Base-by-base conservation (phyloP, 306 rosid genomes). In the Gynostemma pentaphyllum region DNA sequence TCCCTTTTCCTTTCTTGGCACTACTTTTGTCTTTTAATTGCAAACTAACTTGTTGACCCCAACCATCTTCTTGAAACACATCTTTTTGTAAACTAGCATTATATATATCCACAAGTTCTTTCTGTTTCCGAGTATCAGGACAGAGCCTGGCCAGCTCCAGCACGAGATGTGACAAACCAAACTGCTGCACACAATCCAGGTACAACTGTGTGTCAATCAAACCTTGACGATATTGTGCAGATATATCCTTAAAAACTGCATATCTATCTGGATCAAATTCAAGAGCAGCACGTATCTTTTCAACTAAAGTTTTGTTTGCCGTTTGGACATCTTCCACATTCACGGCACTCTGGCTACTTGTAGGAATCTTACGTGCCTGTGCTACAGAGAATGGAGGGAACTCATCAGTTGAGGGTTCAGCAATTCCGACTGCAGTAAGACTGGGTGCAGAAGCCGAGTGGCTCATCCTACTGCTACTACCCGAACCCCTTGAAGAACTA, bases 261-360 rank as follows among this genome's bases (percentile, higher is more conserved):
- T 82, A 92, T 51, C 72, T 88, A 10, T 86, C 99, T 73, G 79
- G 82, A 24, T 88, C 88, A 82, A 79, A 84, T 47, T 88, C 96
- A 68, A 92, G 95, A 29, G 82, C 90, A 62, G 81, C 53, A 1
- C 78, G 90, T 67, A 92, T 88, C 87, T 82, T 88, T 62, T 88
- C 99, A 66, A 92, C 90, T 75, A 92, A 71, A 47, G 99, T 81
- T 73, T 85, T 86, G 70, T 92, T 92, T 59, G 99, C 99, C 76
- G 86, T 81, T 22, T 88, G 90, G 57, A 92, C 90, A 68, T 79
- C 79, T 32, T 62, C 88, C 69, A 68, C 69, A 4, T 78, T 81
- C 56, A 64, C 56, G 28, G 32, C 21, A 70, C 84, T 48, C 78
- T 74, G 92, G 79, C 71, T 71, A 66, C 73, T 81, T 2, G 68